Evolutionary conservation across 225 moss, liverwort and hornwort genomes (phyloP).

Genomic region (Pseudisothecium myosuroides): DNA sequence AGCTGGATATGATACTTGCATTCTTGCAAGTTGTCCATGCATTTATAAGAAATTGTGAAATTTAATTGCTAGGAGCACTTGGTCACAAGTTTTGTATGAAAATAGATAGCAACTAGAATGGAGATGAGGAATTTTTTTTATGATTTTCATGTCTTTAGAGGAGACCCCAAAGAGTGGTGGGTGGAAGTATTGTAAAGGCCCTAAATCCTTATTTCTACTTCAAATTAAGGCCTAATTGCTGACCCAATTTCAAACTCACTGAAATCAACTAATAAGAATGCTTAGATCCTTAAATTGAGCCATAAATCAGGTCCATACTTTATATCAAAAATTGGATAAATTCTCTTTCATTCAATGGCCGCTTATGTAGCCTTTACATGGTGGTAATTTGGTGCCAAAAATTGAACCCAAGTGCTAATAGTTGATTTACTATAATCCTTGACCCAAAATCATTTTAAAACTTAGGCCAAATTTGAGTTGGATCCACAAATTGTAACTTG

Average conservation of each 20-base stretch:
- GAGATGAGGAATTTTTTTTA: background rate
- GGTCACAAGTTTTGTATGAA: background rate
- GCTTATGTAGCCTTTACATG: rapidly evolving
- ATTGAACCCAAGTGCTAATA: background rate
- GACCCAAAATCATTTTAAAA: background rate
- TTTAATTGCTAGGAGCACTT: background rate
- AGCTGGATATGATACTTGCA: rapidly evolving
- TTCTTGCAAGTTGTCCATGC: background rate
- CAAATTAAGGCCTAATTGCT: background rate
- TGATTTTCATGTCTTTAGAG: background rate
- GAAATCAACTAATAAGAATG: background rate
- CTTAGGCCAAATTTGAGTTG: background rate
- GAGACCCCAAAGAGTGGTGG: rapidly evolving
- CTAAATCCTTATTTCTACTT: background rate
- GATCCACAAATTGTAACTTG: background rate
- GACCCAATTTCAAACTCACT: background rate
- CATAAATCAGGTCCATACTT: background rate
- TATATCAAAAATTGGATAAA: rapidly evolving
- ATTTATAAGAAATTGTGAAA: background rate
- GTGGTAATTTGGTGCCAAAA: background rate
- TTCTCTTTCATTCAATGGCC: background rate
- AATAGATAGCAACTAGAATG: background rate
- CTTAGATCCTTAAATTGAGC: background rate
- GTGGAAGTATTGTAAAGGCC: background rate
- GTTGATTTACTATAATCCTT: too few relatives aligned